Conservation (phyloP, 1,284 basidiomycete species). For the Cutaneotrichosporon sp. region DNA sequence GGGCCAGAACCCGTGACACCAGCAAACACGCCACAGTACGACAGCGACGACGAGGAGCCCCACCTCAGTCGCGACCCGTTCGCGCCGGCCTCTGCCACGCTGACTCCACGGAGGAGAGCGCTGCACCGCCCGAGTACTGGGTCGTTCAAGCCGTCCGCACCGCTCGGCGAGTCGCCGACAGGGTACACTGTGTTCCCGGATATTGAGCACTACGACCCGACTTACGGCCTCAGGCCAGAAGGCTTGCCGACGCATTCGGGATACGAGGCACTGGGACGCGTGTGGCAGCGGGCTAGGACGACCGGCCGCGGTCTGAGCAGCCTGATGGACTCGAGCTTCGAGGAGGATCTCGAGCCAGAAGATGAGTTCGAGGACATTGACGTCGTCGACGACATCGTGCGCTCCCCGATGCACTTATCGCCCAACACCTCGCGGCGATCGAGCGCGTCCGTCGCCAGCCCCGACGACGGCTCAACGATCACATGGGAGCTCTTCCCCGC, state of each 20-base stretch:
- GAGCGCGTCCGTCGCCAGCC: neutral
- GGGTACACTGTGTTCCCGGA: conserved; percentile 66
- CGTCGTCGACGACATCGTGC: conserved; percentile 13
- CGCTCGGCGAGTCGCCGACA: conserved; percentile 49
- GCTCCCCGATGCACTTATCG: neutral
- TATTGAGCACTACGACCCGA: conserved; percentile 89
- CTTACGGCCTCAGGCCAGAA: conserved; percentile 93
- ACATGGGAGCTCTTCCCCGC: conserved; percentile 63
- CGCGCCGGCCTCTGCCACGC: conserved; percentile 8
- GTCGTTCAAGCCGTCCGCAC: conserved; percentile 5
- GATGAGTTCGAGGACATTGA: conserved; percentile 57
- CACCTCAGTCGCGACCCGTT: conserved; percentile 37
- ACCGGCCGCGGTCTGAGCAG: conserved; percentile 57
- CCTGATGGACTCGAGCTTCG: conserved; percentile 37
- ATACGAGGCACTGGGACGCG: conserved; percentile 51
- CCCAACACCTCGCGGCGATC: neutral
- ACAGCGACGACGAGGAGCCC: conserved; percentile 58
- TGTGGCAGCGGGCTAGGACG: conserved; percentile 63
- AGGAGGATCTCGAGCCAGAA: conserved; percentile 58
- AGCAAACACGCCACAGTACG: conserved; percentile 52
- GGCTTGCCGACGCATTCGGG: conserved; percentile 64
- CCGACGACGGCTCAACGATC: neutral
- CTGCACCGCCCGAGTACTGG: neutral
- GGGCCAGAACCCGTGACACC: conserved; percentile 19
- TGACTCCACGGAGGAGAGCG: conserved; percentile 15